Percentiles rank a stretch among this genome's conserved stretches.
phyloP scores from a whole-genome alignment of 495 filamentous ascomycete species.

The Penicillium lagena region DNA sequence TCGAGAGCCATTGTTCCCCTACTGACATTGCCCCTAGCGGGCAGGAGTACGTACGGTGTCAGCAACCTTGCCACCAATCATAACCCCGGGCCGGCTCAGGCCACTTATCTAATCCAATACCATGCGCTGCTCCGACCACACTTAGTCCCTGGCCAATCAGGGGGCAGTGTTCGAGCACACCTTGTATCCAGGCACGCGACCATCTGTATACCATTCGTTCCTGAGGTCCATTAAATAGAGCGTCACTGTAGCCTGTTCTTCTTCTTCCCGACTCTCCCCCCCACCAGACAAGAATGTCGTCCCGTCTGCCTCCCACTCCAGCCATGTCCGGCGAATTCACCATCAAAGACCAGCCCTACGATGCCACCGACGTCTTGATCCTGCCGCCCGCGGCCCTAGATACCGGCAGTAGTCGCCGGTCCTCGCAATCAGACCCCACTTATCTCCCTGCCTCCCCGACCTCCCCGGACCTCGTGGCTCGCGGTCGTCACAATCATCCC shows the following conservation, averaged over 20 bases:
- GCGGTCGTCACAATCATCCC: constrained; percentile 41
- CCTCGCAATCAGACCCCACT: constrained; percentile 37
- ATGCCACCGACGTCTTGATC: constrained; percentile 60
- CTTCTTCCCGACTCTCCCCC: background rate
- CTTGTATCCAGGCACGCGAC: too few species aligned
- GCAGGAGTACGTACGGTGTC: too few species aligned
- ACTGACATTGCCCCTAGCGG: background rate
- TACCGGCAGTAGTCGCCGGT: constrained; percentile 32
- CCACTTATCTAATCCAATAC: too few species aligned
- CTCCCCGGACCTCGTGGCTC: constrained; percentile 37
- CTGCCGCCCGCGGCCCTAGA: constrained; percentile 78
- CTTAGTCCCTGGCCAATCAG: too few species aligned
- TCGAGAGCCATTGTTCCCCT: background rate
- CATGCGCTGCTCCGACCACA: too few species aligned
- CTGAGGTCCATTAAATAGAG: too few species aligned
- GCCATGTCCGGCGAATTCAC: constrained; percentile 77
- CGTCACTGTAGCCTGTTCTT: background rate
- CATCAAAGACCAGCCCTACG: constrained; percentile 61
- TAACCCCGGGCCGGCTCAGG: too few species aligned
- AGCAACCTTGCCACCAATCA: too few species aligned
- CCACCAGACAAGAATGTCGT: constrained; percentile 52
- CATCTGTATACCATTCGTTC: too few species aligned
- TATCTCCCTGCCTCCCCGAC: constrained; percentile 51
- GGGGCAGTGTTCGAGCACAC: too few species aligned
- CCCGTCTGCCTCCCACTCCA: constrained; percentile 72